These are phyloP conservation scores for Aspergillus sp. DNA, from an alignment of 2,329 filamentous ascomycete species.

Conservation along the genomic window DNA sequence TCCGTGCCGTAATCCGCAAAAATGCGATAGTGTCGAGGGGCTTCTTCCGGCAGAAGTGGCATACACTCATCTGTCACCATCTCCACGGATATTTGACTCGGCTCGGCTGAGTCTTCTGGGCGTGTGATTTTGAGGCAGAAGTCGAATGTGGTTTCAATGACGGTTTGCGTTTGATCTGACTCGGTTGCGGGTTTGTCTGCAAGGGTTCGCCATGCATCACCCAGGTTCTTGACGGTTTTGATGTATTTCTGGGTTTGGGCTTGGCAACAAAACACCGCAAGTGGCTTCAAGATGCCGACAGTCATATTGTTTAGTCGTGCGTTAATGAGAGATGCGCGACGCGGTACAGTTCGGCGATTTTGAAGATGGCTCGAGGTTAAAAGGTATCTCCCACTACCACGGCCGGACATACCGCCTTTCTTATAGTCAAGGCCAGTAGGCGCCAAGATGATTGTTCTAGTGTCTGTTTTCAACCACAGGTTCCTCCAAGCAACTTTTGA, in stretches of 20 bases:
- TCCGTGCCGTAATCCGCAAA: slow-evolving; percentile 17
- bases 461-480: no score
- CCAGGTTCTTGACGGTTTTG: slow-evolving; percentile 12
- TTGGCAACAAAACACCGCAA: slow-evolving; percentile 13
- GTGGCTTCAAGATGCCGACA: slow-evolving; percentile 7
- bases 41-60: not conserved
- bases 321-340: no score
- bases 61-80: slow-evolving; percentile 1
- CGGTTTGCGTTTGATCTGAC: not conserved
- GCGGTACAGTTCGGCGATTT: no score
- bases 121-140: slow-evolving; percentile 7
- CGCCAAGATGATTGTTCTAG: no score
- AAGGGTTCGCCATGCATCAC: slow-evolving; percentile 13
- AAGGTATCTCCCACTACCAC: no score
- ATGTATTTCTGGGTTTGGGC: slow-evolving; percentile 15
- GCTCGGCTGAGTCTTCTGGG: not conserved
- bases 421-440: no score
- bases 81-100: not conserved
- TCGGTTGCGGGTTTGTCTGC: slow-evolving; percentile 5
- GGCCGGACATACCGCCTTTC: no score
- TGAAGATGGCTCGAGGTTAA: no score
- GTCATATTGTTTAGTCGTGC: not conserved
- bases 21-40: slow-evolving; percentile 16
- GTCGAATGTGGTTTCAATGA: slow-evolving; percentile 15
- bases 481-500: no score